Evolutionary conservation across 352 stramenopile genomes (phyloP).

Genomic region (Pythium rhizo-oryzae): DNA sequence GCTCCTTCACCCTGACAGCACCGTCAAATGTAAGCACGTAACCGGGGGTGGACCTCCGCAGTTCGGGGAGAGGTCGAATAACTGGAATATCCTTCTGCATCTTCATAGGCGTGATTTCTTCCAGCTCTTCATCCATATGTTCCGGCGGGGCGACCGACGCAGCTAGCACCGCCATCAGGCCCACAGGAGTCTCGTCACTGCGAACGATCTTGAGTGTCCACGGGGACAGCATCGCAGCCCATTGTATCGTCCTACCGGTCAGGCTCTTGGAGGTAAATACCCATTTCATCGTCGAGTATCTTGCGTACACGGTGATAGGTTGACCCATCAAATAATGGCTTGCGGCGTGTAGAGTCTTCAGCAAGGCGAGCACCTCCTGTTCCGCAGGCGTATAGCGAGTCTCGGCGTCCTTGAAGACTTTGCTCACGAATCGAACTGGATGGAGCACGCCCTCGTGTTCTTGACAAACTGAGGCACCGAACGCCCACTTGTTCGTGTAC

Average conservation of each 20-base stretch:
- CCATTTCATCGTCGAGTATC: constrained; percentile 20
- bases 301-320: constrained; percentile 12
- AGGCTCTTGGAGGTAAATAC: constrained; percentile 18
- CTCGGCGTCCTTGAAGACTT: constrained; percentile 21
- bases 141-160: neutral
- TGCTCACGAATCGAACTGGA: constrained; percentile 20
- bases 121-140: neutral
- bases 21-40: constrained; percentile 17
- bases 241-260: constrained; percentile 5
- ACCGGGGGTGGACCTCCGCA: neutral
- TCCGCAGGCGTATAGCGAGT: constrained; percentile 1
- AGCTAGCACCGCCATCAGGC: neutral
- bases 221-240: constrained; percentile 11
- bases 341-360: constrained; percentile 10
- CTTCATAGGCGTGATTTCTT: constrained; percentile 11
- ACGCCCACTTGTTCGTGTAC: constrained; percentile 22
- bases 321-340: constrained; percentile 6
- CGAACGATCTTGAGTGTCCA: constrained; percentile 17
- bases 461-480: constrained; percentile 16
- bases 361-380: constrained; percentile 22
- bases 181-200: neutral
- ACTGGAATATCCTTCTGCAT: neutral
- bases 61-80: constrained; percentile 3
- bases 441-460: constrained; percentile 6
- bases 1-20: neutral